Base-by-base conservation (phyloP, 805 yeast species). In the Ascoidea rubescens region DNA sequence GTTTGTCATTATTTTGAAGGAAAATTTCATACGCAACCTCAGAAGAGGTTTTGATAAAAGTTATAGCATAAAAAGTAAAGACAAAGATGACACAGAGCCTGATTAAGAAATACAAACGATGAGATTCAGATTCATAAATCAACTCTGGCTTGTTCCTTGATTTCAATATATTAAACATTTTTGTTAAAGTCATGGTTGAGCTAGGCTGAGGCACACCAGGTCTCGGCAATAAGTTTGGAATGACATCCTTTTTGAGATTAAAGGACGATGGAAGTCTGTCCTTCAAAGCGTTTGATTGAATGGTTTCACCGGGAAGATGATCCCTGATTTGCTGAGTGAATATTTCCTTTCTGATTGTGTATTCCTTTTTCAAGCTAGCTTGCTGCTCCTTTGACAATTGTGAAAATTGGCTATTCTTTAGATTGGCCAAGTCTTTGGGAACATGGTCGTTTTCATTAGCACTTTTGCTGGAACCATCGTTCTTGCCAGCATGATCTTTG, bases 61-160 rank as follows among this genome's bases (percentile, higher is more conserved):
- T 78, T 49, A 83, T 63, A 5, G 84, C 86, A 63, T 87, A 87
- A n/a, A 83, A 71, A 2, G 84, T 71, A 58, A 84, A 78, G 8
- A 82, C 79, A 45, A 85, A 67, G 0, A 89, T 87, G 60, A 83
- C 72, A 48, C 86, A 79, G 55, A 81, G 78, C 62, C 86, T 77
- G 21, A 79, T 75, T 8, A 85, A 68, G 63, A 86, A 87, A 64
- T 86, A 87, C 37, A 85, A 70, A 53, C 84, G 70, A 62, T 87
- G 95, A 0, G 93, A 86, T 65, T 87, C 95, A 31, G 89, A 79
- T 69, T 86, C 91, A 65, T 87, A 87, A 47, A 87, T 73, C 51
- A 87, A 69, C 60, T 86, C 95, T 0, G 91, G 91, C 49, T 75
- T 73, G 10, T 66, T 67, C 58, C 81, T 78, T 45, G 69, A 67